These are phyloP conservation scores for Sclerospora graminicola DNA, from an alignment of 352 stramenopile species.

Conservation along the genomic window DNA sequence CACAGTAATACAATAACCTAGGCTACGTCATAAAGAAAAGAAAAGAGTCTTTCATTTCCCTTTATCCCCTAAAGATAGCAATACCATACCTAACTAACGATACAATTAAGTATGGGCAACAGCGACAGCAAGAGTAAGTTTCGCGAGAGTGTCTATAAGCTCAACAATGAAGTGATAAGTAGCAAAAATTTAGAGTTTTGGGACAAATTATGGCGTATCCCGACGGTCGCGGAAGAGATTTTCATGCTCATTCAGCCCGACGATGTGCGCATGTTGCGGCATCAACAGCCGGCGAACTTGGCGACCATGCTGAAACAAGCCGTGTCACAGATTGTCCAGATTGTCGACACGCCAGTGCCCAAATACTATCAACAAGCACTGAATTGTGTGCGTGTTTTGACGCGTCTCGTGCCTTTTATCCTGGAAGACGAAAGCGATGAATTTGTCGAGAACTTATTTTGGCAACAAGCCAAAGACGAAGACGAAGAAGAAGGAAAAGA, in stretches of 20 bases:
- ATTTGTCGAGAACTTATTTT: slow-evolving; percentile 80
- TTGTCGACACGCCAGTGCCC: slow-evolving; percentile 78
- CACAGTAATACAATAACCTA: too few species aligned
- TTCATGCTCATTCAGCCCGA: slow-evolving; percentile 86
- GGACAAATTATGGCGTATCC: slow-evolving; percentile 85
- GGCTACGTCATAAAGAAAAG: too few species aligned
- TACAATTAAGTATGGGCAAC: slow-evolving; percentile 67
- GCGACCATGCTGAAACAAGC: slow-evolving; percentile 76
- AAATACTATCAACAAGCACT: slow-evolving; percentile 84
- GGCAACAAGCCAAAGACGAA: slow-evolving; percentile 35
- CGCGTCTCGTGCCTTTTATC: slow-evolving; percentile 77
- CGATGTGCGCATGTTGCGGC: slow-evolving; percentile 81
- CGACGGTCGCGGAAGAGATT: slow-evolving; percentile 81
- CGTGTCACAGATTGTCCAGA: slow-evolving; percentile 76
- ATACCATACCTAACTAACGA: too few species aligned
- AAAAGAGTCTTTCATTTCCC: too few species aligned
- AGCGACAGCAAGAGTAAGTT: slow-evolving; percentile 89
- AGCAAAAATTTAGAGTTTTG: slow-evolving; percentile 85
- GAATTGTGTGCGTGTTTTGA: slow-evolving; percentile 80
- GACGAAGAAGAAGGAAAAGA: slow-evolving; percentile 10
- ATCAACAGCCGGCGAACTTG: slow-evolving; percentile 73
- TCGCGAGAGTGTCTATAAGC: slow-evolving; percentile 86
- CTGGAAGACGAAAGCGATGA: slow-evolving; percentile 66
- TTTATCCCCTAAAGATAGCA: too few species aligned
- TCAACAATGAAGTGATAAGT: slow-evolving; percentile 82